phyloP scores from a whole-genome alignment of 1,139 yeast genomes.

The Diutina neorugosa region DNA sequence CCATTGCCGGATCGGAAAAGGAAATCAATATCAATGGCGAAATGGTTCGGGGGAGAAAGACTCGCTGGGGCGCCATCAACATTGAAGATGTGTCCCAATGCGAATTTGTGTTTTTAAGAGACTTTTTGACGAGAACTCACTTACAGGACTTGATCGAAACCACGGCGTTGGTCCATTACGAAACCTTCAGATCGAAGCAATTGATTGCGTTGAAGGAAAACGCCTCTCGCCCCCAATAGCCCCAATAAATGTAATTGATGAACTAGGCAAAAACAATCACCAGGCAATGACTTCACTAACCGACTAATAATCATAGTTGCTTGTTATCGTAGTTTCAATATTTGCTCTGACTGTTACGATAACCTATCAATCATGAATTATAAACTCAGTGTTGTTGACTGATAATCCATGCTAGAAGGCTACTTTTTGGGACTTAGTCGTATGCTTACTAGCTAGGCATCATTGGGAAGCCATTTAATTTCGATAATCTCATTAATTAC shows the following conservation, averaged over 20 bases:
- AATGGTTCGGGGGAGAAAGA: conserved; percentile 77
- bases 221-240: conserved; percentile 29
- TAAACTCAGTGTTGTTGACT: too few species aligned
- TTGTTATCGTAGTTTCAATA: too few species aligned
- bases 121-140: conserved; percentile 89
- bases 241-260: background rate
- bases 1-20: conserved; percentile 86
- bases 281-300: too few species aligned
- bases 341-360: too few species aligned
- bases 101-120: conserved; percentile 88
- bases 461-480: too few species aligned
- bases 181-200: conserved; percentile 87
- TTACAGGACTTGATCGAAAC: conserved; percentile 93
- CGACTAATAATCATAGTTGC: too few species aligned
- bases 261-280: background rate
- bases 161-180: conserved; percentile 81
- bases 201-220: conserved; percentile 88
- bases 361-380: too few species aligned
- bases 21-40: conserved; percentile 67
- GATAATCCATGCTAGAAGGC: too few species aligned
- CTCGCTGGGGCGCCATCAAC: conserved; percentile 86
- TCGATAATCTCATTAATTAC: too few species aligned
- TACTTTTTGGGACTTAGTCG: too few species aligned
- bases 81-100: conserved; percentile 92
- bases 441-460: too few species aligned